A percentile compares a stretch with the other conserved stretches of the same genome.
Conservation (phyloP, 805 yeast species). For the Sugiyamaella marilandica region DNA sequence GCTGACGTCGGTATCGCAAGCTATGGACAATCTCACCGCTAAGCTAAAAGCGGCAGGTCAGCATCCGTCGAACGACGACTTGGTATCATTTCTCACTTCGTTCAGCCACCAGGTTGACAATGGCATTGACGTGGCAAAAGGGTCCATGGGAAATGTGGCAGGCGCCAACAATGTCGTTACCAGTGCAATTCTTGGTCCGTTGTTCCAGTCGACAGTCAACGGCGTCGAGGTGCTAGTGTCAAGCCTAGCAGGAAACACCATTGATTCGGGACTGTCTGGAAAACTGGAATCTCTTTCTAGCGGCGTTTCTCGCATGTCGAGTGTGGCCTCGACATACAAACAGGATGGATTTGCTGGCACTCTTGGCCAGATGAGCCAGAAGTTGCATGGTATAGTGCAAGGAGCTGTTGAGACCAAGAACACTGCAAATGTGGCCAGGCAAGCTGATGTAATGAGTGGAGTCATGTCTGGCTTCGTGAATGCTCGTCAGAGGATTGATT, state of each 20-base stretch:
- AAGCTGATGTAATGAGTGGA: slow-evolving; percentile 9
- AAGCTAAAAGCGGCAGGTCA: slow-evolving; percentile 1
- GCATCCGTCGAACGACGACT: not conserved
- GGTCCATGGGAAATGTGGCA: slow-evolving; percentile 5
- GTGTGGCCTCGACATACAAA: slow-evolving; percentile 4
- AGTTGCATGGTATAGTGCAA: slow-evolving; percentile 1
- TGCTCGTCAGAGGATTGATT: slow-evolving; percentile 20
- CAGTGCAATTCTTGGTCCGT: slow-evolving; percentile 7
- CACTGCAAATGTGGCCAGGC: slow-evolving; percentile 4
- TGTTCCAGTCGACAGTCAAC: slow-evolving; percentile 7
- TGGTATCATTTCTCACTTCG: not conserved
- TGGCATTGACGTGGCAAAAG: not conserved
- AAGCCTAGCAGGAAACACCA: not conserved
- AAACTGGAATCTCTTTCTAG: slow-evolving; percentile 2
- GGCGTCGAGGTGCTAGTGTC: slow-evolving; percentile 9
- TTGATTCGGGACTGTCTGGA: slow-evolving; percentile 4
- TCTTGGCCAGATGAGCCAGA: slow-evolving; percentile 9
- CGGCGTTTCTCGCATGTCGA: slow-evolving; percentile 1
- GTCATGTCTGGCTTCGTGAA: slow-evolving; percentile 17
- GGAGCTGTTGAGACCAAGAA: not conserved
- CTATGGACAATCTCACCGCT: not conserved
- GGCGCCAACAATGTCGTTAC: slow-evolving; percentile 1
- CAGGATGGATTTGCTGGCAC: slow-evolving; percentile 6
- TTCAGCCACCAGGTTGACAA: slow-evolving; percentile 5
- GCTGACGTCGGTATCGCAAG: not conserved